phyloP scores from a whole-genome alignment of 2,329 filamentous ascomycete genomes.

The Sporothrix euskadiensis region DNA sequence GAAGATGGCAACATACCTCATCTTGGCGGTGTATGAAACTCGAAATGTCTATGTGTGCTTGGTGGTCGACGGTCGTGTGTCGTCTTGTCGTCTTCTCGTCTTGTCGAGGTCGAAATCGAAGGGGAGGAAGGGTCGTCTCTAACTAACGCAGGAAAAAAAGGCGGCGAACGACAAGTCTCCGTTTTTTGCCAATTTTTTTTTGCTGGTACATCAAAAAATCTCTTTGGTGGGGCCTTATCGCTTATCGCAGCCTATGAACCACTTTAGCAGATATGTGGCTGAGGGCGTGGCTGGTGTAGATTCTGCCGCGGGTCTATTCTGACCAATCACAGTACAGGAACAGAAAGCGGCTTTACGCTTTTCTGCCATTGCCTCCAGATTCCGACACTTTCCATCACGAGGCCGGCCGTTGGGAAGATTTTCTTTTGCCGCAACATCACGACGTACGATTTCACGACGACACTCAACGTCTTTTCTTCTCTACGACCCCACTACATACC shows the following conservation, averaged over 20 bases:
- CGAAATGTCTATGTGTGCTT: slow-evolving; percentile 3
- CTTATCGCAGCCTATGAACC: slow-evolving; percentile 26
- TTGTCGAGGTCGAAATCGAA: slow-evolving; percentile 1
- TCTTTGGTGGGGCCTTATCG: slow-evolving; percentile 33
- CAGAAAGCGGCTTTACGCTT: background rate
- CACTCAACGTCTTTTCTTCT: slow-evolving; percentile 25
- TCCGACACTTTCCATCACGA: slow-evolving; percentile 20
- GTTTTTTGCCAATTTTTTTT: slow-evolving; percentile 29
- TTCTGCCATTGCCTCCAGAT: background rate
- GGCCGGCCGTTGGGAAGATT: background rate
- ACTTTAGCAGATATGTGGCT: slow-evolving; percentile 21
- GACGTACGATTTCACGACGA: slow-evolving; percentile 10
- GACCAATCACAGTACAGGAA: background rate
- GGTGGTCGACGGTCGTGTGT: slow-evolving; percentile 14
- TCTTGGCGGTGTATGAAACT: slow-evolving; percentile 14
- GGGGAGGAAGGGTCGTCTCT: slow-evolving; percentile 4
- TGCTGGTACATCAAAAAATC: slow-evolving; percentile 28
- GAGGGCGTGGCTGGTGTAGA: slow-evolving; percentile 21
- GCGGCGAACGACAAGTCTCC: slow-evolving; percentile 26
- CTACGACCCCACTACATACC: background rate
- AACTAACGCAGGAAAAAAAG: slow-evolving; percentile 27
- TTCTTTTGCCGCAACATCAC: slow-evolving; percentile 11
- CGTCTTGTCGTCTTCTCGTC: background rate
- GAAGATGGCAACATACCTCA: background rate
- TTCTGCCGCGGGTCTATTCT: background rate